A percentile compares a stretch with the other conserved stretches of the same genome.
Conservation (phyloP, 2,329 filamentous ascomycete species). For the Zelopaecilomyces penicillatus region DNA sequence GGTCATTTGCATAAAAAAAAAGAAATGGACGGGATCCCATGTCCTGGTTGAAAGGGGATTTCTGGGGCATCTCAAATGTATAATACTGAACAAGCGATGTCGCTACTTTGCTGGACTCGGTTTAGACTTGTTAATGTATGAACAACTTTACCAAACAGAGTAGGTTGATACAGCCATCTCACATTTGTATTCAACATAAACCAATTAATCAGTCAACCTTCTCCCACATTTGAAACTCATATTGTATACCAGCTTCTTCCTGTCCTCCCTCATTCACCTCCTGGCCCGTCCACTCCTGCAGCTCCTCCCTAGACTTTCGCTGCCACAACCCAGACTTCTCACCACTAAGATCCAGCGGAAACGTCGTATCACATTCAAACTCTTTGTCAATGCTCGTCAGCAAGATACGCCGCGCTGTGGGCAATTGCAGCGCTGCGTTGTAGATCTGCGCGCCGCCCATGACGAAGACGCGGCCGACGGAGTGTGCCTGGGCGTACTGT, state of each 20-base stretch:
- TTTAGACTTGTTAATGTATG: not conserved
- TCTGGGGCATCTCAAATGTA: not conserved
- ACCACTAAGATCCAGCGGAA: conserved; percentile 50
- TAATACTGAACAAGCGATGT: not conserved
- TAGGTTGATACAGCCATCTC: no score
- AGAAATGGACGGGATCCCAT: not conserved
- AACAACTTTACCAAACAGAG: no score
- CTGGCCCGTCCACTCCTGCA: conserved; percentile 61
- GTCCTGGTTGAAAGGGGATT: not conserved
- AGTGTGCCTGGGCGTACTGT: conserved; percentile 31
- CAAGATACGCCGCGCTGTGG: conserved; percentile 53
- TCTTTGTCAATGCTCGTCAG: conserved; percentile 61
- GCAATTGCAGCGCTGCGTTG: conserved; percentile 53
- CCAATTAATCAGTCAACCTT: conserved; percentile 25
- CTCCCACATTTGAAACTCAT: conserved; percentile 71
- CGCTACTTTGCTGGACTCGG: no score
- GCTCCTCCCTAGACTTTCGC: conserved; percentile 39
- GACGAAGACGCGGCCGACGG: conserved; percentile 60
- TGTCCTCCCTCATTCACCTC: conserved; percentile 46
- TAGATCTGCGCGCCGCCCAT: conserved; percentile 92
- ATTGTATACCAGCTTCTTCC: conserved; percentile 55
- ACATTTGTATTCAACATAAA: not conserved
- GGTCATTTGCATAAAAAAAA: not conserved
- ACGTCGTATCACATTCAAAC: conserved; percentile 70
- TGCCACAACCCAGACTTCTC: conserved; percentile 41